Evolutionary conservation across 1,139 yeast genomes (phyloP).

Genomic region (Taphrina pruni): DNA sequence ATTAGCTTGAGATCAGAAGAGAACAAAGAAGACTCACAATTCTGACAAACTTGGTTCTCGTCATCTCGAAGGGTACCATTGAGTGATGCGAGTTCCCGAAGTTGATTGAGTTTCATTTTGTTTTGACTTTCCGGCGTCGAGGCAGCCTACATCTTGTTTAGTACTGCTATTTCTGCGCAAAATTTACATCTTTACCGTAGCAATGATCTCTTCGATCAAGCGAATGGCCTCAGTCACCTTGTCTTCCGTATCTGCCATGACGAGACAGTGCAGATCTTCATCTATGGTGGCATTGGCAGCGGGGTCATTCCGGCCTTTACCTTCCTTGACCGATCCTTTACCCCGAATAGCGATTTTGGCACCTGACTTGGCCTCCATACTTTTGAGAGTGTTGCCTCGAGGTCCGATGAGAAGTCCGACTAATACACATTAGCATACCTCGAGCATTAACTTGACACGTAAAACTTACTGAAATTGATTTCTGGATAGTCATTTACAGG

Average conservation of each 20-base stretch:
- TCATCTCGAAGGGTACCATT: constrained; percentile 93
- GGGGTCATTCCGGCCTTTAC: constrained; percentile 63
- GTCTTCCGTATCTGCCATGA: constrained; percentile 81
- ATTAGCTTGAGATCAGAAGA: constrained; percentile 2
- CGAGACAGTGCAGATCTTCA: constrained; percentile 87
- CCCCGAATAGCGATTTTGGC: constrained; percentile 59
- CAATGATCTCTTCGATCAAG: constrained; percentile 75
- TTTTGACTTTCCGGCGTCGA: constrained; percentile 92
- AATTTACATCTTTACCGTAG: constrained; percentile 60
- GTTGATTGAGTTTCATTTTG: constrained; percentile 86
- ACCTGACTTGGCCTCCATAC: constrained; percentile 70
- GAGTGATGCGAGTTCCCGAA: constrained; percentile 86
- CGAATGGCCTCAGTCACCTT: constrained; percentile 77
- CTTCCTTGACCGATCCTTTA: constrained; percentile 90
- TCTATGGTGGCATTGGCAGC: constrained; percentile 61
- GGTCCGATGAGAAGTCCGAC: constrained; percentile 91
- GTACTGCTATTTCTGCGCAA: background rate
- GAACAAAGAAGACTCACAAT: constrained; percentile 50
- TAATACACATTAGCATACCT: constrained; percentile 19
- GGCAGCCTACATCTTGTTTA: constrained; percentile 54
- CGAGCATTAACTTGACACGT: background rate
- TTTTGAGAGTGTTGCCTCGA: constrained; percentile 86
- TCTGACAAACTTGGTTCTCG: constrained; percentile 68
- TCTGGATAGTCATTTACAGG: constrained; percentile 90
- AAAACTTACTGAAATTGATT: constrained; percentile 58